Conservation (phyloP, 192 early-diverging fungal species). For the Backusella sp. region DNA sequence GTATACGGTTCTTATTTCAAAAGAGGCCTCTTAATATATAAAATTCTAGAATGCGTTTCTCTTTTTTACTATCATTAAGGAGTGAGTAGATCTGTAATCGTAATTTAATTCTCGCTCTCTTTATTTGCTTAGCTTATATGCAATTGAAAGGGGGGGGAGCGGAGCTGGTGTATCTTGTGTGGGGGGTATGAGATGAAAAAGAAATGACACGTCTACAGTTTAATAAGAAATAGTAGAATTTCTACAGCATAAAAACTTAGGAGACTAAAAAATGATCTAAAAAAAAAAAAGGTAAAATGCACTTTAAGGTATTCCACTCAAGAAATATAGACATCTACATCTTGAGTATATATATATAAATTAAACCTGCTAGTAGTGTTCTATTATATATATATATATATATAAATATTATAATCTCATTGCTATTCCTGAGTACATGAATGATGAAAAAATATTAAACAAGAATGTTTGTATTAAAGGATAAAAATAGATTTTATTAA, state of each 20-base stretch:
- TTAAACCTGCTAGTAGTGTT: too few relatives aligned
- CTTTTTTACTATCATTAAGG: not conserved
- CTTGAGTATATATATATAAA: too few relatives aligned
- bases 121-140: not conserved
- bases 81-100: not conserved
- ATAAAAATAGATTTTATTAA: not conserved
- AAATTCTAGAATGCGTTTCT: not conserved
- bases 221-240: not conserved
- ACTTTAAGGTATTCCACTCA: not conserved
- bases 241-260: conserved; percentile 1
- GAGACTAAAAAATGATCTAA: not conserved
- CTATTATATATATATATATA: too few relatives aligned
- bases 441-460: not conserved
- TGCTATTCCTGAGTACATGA: not conserved
- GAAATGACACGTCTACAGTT: not conserved
- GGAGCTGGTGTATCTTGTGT: not conserved
- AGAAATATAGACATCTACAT: not conserved
- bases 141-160: not conserved
- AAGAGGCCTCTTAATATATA: not conserved
- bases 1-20: not conserved
- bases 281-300: not conserved
- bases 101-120: not conserved
- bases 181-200: not conserved
- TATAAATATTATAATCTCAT: not conserved
- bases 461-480: not conserved